Conservation (phyloP, 129 eudicot species). For the Rutidosis leptorrhynchoides region DNA sequence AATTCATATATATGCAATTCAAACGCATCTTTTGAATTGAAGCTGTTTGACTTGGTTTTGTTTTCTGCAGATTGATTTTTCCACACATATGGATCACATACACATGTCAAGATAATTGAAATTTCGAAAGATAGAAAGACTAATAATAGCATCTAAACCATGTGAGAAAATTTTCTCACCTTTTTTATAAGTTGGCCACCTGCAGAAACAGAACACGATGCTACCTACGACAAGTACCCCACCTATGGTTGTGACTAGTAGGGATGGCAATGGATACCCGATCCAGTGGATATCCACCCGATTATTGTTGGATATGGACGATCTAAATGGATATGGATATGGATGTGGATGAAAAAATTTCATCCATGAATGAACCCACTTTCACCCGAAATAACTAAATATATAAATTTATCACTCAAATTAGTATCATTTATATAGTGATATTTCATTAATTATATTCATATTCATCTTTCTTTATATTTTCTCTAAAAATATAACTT, state of each 20-base stretch:
- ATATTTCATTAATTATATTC: too few relatives aligned
- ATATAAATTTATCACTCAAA: too few relatives aligned
- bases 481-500: too few relatives aligned
- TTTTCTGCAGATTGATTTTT: conserved; percentile 25
- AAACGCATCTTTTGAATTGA: conserved; percentile 11
- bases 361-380: too few relatives aligned
- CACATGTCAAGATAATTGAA: conserved; percentile 9
- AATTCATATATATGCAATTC: conserved; percentile 34
- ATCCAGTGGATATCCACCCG: too few relatives aligned
- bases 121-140: neutral
- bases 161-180: conserved; percentile 17
- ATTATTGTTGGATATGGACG: too few relatives aligned
- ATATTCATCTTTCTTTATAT: too few relatives aligned
- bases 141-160: conserved; percentile 10
- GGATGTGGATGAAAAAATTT: too few relatives aligned
- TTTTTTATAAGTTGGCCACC: conserved; percentile 28
- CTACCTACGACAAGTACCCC: conserved; percentile 29
- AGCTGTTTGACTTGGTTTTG: neutral
- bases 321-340: too few relatives aligned
- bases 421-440: too few relatives aligned
- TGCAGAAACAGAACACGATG: conserved; percentile 23
- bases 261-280: too few relatives aligned
- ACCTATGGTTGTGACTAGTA: conserved; percentile 28
- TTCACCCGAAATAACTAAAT: too few relatives aligned
- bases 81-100: neutral